phyloP scores from a whole-genome alignment of 2,329 filamentous ascomycete genomes.

The Cladosporium halotolerans region DNA sequence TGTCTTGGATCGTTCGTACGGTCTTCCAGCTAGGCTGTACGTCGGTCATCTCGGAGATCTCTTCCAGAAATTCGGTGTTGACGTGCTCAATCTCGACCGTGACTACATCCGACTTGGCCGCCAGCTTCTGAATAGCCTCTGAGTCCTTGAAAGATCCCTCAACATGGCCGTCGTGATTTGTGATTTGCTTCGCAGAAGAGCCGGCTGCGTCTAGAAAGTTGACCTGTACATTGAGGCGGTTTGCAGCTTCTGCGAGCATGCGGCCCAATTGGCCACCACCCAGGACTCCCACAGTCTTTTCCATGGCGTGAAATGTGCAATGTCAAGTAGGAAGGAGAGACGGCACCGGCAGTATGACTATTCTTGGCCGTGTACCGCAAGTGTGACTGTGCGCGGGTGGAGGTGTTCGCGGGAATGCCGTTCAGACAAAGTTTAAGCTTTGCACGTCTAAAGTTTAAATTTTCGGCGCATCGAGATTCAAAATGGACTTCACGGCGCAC shows the following conservation, averaged over 20 bases:
- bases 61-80: constrained; percentile 80
- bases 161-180: constrained; percentile 66
- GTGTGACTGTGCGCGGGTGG: neutral
- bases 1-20: constrained; percentile 85
- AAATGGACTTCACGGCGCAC: no score
- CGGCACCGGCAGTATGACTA: neutral
- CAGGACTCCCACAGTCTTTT: constrained; percentile 33
- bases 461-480: neutral
- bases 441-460: constrained; percentile 1
- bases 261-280: constrained; percentile 63
- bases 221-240: constrained; percentile 68
- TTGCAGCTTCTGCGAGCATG: constrained; percentile 89
- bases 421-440: constrained; percentile 10
- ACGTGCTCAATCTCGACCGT: constrained; percentile 96
- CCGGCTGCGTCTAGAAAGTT: constrained; percentile 71
- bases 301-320: neutral
- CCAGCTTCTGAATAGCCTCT: constrained; percentile 72
- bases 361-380: neutral
- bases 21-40: constrained; percentile 78
- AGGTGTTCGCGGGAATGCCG: neutral
- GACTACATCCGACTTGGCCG: constrained; percentile 67
- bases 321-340: neutral
- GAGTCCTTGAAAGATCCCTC: constrained; percentile 83
- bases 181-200: constrained; percentile 80
- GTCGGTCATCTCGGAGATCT: constrained; percentile 62